Percentiles rank a stretch among this genome's conserved stretches.
phyloP scores from a whole-genome alignment of 116 monocot genomes.

The Cymodocea nodosa region DNA sequence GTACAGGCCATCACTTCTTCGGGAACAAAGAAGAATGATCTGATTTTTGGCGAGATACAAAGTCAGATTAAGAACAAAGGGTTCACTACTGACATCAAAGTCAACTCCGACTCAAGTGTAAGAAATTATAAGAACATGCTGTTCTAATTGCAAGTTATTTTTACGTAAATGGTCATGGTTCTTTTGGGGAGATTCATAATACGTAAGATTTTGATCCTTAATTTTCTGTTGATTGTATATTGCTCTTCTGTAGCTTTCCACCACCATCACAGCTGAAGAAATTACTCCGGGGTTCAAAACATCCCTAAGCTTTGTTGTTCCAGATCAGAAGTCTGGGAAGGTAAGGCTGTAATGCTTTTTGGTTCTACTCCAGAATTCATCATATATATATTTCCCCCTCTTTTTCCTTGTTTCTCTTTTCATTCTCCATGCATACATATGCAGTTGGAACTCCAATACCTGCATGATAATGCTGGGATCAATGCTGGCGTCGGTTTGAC shows the following conservation, averaged over 20 bases:
- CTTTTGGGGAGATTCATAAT: not conserved
- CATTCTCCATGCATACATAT: not conserved
- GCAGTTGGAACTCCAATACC: conserved; percentile 60
- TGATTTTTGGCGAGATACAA: conserved; percentile 55
- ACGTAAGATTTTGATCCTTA: not conserved
- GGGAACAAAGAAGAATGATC: conserved; percentile 53
- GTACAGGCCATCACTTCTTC: conserved; percentile 55
- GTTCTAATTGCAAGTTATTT: not conserved
- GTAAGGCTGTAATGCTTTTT: conserved; percentile 11
- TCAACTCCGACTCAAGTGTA: conserved; percentile 61
- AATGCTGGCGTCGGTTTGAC: conserved; percentile 49
- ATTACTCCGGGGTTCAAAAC: conserved; percentile 72
- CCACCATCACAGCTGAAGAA: conserved; percentile 67
- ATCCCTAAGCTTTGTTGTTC: conserved; percentile 68
- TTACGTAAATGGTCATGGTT: too few relatives aligned
- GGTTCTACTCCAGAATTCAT: not conserved
- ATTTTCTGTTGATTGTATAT: not conserved
- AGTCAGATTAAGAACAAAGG: conserved; percentile 64
- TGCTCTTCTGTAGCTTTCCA: conserved; percentile 14
- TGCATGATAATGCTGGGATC: conserved; percentile 57
- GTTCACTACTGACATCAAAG: conserved; percentile 50
- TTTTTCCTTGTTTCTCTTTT: too few relatives aligned
- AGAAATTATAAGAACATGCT: not conserved
- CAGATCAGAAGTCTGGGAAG: conserved; percentile 81
- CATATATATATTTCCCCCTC: too few relatives aligned